Evolutionary conservation across 1,139 yeast species (phyloP).

Genomic region (Nematodospora anomalae): DNA sequence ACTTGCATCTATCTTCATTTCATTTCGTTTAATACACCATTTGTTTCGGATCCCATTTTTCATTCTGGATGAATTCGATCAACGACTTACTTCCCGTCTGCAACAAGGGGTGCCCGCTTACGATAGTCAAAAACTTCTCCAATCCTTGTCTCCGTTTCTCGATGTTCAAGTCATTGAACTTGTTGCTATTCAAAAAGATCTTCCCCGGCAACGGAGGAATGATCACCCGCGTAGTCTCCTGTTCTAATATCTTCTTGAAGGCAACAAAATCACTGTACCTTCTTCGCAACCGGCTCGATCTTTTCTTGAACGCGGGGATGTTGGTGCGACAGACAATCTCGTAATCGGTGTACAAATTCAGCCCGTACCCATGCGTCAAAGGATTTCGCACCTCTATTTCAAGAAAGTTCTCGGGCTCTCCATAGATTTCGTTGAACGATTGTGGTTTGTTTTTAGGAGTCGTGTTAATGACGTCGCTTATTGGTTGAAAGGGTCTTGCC

Average conservation of each 20-base stretch:
- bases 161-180: constrained; percentile 81
- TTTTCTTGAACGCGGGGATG: constrained; percentile 79
- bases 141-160: constrained; percentile 83
- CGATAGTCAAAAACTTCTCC: constrained; percentile 73
- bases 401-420: constrained; percentile 91
- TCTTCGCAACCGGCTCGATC: constrained; percentile 71
- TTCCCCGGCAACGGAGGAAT: constrained; percentile 92
- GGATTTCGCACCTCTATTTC: constrained; percentile 88
- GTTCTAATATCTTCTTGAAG: constrained; percentile 72
- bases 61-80: constrained; percentile 86
- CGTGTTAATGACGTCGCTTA: constrained; percentile 44
- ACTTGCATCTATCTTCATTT: neutral
- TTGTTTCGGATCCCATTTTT: constrained; percentile 61
- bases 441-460: constrained; percentile 50
- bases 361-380: constrained; percentile 71
- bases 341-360: constrained; percentile 82
- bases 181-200: constrained; percentile 59
- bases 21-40: constrained; percentile 5
- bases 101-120: constrained; percentile 90
- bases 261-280: constrained; percentile 89
- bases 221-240: constrained; percentile 72
- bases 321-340: constrained; percentile 85
- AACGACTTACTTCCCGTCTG: constrained; percentile 88
- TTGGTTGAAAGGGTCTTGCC: constrained; percentile 49
- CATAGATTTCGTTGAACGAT: constrained; percentile 79